These are phyloP conservation scores for Zygoascus ofunaensis DNA, from an alignment of 805 yeast genomes.

Conservation along the genomic window DNA sequence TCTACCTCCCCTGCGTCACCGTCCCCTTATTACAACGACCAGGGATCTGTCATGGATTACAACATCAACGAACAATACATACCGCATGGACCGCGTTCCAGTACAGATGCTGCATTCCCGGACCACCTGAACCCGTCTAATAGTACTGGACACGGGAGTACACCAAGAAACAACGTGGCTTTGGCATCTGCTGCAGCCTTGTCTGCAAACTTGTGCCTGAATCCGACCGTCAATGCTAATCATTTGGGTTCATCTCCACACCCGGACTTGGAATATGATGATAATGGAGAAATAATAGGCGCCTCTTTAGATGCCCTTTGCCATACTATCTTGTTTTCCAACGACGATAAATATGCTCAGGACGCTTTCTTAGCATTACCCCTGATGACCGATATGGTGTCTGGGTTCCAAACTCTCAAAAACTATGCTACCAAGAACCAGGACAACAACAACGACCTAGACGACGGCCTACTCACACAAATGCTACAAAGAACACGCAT, in stretches of 20 bases:
- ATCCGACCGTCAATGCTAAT: constrained; percentile 4
- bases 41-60: not conserved
- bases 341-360: constrained; percentile 32
- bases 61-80: not conserved
- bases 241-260: constrained; percentile 38
- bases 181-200: not conserved
- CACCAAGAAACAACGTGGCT: not conserved
- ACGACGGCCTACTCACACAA: constrained; percentile 8
- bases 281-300: constrained; percentile 37
- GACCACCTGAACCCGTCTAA: not conserved
- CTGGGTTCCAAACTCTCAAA: constrained; percentile 37
- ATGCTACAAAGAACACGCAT: constrained; percentile 36
- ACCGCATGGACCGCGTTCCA: not conserved
- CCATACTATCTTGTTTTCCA: constrained; percentile 58
- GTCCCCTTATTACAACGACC: no score
- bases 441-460: not conserved
- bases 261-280: constrained; percentile 49
- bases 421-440: constrained; percentile 29
- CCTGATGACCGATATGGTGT: constrained; percentile 39
- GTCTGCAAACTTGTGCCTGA: not conserved
- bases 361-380: constrained; percentile 48
- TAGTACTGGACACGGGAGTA: not conserved
- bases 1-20: constrained; percentile 1
- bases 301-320: constrained; percentile 66
- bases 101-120: not conserved